Evolutionary conservation across 345 rosid species (phyloP).

Genomic region (Gossypium australe): DNA sequence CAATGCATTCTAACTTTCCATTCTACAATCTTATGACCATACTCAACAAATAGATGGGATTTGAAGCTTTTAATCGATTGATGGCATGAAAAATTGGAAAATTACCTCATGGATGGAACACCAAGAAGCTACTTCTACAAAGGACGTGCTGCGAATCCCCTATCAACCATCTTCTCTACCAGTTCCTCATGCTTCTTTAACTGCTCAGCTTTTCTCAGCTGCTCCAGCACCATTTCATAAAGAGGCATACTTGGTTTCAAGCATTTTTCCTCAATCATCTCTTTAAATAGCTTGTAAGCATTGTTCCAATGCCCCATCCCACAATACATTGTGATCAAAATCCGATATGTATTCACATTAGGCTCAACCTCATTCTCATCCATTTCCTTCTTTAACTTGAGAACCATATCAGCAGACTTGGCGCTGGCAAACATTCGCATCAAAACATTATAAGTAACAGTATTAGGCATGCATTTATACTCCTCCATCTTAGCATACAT

Average conservation of each 20-base stretch:
- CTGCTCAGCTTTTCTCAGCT: constrained; percentile 76
- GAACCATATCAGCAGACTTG: constrained; percentile 80
- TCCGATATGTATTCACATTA: constrained; percentile 75
- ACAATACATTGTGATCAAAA: constrained; percentile 81
- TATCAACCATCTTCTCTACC: constrained; percentile 77
- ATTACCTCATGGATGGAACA: neutral
- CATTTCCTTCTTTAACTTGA: constrained; percentile 93
- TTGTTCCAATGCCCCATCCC: constrained; percentile 96
- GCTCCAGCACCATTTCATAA: constrained; percentile 66
- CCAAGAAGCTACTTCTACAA: constrained; percentile 19
- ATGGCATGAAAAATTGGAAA: neutral
- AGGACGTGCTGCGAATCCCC: constrained; percentile 59
- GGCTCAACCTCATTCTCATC: constrained; percentile 74
- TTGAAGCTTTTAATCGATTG: neutral
- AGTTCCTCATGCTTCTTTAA: constrained; percentile 87
- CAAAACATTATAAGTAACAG: constrained; percentile 67
- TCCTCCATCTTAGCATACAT: constrained; percentile 73
- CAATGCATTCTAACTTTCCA: neutral
- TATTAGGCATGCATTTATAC: constrained; percentile 50
- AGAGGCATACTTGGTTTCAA: constrained; percentile 59
- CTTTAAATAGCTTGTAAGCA: constrained; percentile 70
- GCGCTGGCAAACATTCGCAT: constrained; percentile 72
- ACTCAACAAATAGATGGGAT: neutral
- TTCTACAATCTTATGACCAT: neutral
- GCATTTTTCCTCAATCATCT: constrained; percentile 86